These are phyloP conservation scores for Podospora anserina DNA, from an alignment of 495 filamentous ascomycete species.

Conservation along the genomic window DNA sequence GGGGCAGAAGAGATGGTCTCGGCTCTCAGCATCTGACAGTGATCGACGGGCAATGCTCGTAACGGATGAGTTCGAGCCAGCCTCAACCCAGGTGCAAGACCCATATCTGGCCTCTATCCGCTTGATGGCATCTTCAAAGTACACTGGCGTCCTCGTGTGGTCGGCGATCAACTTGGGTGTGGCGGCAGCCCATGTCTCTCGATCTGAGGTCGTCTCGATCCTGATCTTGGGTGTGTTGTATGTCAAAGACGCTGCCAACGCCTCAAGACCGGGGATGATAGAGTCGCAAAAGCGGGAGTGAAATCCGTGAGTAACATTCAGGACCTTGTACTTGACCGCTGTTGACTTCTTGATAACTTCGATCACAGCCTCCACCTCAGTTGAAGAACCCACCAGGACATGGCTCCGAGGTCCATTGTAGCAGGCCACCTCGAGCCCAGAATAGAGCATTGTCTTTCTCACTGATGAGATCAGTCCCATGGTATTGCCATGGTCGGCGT, in stretches of 20 bases:
- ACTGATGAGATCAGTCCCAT: not conserved
- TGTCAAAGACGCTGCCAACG: not conserved
- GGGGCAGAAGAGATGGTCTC: not conserved
- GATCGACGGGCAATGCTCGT: constrained; percentile 27
- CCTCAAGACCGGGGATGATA: constrained; percentile 32
- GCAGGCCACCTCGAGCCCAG: not conserved
- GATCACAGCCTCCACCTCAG: no score
- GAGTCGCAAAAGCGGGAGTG: constrained; percentile 48
- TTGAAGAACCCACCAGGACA: not conserved
- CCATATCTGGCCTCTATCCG: constrained; percentile 29
- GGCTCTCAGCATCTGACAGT: not conserved
- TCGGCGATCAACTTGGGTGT: constrained; percentile 14
- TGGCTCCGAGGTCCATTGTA: not conserved
- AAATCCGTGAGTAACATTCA: constrained; percentile 52
- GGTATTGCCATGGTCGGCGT: not conserved
- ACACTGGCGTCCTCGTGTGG: constrained; percentile 37
- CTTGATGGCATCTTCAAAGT: constrained; percentile 33
- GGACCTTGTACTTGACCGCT: not conserved
- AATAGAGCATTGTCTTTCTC: not conserved
- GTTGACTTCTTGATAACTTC: not conserved
- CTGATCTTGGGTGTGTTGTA: not conserved
- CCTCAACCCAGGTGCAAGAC: constrained; percentile 37
- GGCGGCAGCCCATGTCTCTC: no score
- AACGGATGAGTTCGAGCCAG: constrained; percentile 34
- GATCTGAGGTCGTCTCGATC: constrained; percentile 7